phyloP scores from a whole-genome alignment of 139 green algal genomes.

The Chlamydomonas eustigma region DNA sequence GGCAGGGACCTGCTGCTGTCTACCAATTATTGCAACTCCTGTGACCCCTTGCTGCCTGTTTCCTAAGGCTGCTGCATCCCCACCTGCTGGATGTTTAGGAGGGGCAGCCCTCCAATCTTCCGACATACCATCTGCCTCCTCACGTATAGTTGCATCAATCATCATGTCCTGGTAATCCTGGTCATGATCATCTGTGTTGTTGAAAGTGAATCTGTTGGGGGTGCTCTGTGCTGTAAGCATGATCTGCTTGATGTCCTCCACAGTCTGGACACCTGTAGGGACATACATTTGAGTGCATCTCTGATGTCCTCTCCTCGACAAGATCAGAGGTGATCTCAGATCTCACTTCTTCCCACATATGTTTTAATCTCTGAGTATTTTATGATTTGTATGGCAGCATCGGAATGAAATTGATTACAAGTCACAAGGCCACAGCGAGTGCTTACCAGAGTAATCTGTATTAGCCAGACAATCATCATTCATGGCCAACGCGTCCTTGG shows the following conservation, averaged over 20 bases:
- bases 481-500: slow-evolving; percentile 75
- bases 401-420: too few relatives aligned
- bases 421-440: background rate
- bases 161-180: background rate
- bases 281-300: too few relatives aligned
- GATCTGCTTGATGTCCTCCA: background rate
- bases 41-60: background rate
- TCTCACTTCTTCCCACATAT: too few relatives aligned
- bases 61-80: background rate
- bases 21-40: too few relatives aligned
- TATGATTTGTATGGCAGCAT: too few relatives aligned
- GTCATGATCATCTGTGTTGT: background rate
- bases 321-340: too few relatives aligned
- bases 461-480: slow-evolving; percentile 43
- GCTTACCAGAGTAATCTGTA: background rate
- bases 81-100: background rate
- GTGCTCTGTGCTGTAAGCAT: background rate
- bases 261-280: background rate
- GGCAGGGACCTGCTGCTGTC: too few relatives aligned
- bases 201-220: background rate
- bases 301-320: too few relatives aligned
- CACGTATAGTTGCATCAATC: background rate
- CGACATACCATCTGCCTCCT: background rate
- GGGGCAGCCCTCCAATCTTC: background rate
- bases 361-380: too few relatives aligned